phyloP scores from a whole-genome alignment of 257 asterid species.

The Nicotiana attenuata region DNA sequence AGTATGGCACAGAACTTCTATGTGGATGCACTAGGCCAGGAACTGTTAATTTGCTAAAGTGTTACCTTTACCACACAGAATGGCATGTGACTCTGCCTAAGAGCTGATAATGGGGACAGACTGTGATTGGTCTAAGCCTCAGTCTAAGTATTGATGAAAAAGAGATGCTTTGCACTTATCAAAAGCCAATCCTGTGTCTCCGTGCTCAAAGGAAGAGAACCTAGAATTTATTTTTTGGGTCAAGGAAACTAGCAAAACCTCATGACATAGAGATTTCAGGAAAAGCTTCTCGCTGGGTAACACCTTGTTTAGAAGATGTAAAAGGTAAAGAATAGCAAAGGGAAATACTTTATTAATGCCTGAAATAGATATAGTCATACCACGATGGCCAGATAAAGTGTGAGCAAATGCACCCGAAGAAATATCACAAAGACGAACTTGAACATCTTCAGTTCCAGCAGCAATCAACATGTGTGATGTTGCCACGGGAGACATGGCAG shows the following conservation, averaged over 20 bases:
- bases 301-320: background rate
- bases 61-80: background rate
- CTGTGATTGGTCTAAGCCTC: background rate
- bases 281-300: background rate
- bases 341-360: background rate
- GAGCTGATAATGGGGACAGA: background rate
- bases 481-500: conserved; percentile 86
- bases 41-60: background rate
- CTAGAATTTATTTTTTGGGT: background rate
- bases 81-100: background rate
- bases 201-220: background rate
- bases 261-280: background rate
- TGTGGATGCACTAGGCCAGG: background rate
- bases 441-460: conserved; percentile 96
- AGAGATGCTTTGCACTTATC: background rate
- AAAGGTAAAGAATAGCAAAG: background rate
- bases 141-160: background rate
- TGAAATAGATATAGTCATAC: conserved; percentile 38
- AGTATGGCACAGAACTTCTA: background rate
- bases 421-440: conserved; percentile 97
- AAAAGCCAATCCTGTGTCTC: background rate
- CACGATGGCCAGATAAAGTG: conserved; percentile 98
- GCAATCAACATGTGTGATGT: conserved; percentile 94
- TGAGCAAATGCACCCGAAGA: conserved; percentile 96
- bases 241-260: background rate